These are phyloP conservation scores for Silybum marianum DNA, from an alignment of 129 eudicot species.

Conservation along the genomic window DNA sequence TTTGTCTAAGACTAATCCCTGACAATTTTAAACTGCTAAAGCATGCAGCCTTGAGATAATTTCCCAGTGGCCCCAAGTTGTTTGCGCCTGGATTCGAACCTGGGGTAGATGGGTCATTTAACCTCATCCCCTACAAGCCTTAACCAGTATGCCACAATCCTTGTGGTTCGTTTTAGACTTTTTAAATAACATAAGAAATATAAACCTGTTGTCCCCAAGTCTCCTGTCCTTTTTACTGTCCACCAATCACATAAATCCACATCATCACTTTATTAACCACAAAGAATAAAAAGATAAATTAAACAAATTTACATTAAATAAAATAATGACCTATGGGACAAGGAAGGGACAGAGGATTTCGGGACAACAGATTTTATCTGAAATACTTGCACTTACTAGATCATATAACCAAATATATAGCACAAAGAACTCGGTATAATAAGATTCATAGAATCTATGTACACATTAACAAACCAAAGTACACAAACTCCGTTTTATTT, in stretches of 20 bases:
- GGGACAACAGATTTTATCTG: not conserved
- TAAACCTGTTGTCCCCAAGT: not conserved
- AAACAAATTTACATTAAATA: not conserved
- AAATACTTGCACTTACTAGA: not conserved
- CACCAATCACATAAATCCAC: not conserved
- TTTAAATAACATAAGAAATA: not conserved
- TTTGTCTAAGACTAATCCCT: too few species aligned
- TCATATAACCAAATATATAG: too few species aligned
- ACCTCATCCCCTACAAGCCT: too few species aligned
- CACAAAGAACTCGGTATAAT: not conserved
- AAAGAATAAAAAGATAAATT: not conserved
- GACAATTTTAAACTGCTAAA: too few species aligned
- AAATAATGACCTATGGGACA: not conserved
- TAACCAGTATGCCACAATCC: too few species aligned
- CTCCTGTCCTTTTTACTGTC: not conserved
- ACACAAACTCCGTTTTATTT: conserved; percentile 27
- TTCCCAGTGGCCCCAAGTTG: too few species aligned
- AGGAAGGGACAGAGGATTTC: not conserved
- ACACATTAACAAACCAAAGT: not conserved
- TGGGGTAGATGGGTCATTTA: too few species aligned
- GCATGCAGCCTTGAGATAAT: too few species aligned
- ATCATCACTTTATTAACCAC: not conserved
- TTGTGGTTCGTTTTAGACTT: too few species aligned
- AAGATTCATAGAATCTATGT: not conserved
- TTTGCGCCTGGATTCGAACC: too few species aligned